Evolutionary conservation across 2,329 filamentous ascomycete species (phyloP).

Genomic region (Whalleya microplaca): DNA sequence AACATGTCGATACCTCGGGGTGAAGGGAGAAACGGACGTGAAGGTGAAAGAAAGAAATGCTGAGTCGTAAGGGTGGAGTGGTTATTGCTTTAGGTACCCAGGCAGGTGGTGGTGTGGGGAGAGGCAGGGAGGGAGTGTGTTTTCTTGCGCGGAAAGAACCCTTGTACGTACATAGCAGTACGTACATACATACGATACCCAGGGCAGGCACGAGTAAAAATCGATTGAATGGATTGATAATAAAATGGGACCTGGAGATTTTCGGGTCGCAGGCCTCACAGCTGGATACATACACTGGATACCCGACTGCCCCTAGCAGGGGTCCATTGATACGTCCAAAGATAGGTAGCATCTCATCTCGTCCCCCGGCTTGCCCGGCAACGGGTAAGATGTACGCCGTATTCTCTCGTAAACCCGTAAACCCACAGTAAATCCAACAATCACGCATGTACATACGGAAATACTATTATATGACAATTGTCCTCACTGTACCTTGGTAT

Average conservation of each 20-base stretch:
- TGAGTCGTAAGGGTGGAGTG: not conserved
- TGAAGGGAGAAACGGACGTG: not conserved
- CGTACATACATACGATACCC: no score
- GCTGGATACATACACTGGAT: no score
- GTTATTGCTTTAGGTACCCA: not conserved
- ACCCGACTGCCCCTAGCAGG: no score
- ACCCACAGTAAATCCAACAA: not conserved
- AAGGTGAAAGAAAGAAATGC: not conserved
- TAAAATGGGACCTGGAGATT: not conserved
- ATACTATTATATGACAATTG: no score
- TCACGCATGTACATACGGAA: not conserved
- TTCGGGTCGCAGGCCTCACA: not conserved
- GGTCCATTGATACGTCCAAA: no score
- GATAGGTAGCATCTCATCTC: no score
- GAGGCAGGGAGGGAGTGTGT: no score
- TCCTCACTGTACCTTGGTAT: no score
- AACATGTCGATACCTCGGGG: not conserved
- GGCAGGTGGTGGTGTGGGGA: not conserved
- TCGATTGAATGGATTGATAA: not conserved
- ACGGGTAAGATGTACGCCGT: not conserved
- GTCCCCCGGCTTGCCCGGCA: not conserved
- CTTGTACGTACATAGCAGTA: no score
- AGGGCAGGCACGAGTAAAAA: not conserved
- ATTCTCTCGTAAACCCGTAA: not conserved
- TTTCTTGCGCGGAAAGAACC: no score